Base-by-base conservation (phyloP, 306 rosid species). In the Cercis canadensis region DNA sequence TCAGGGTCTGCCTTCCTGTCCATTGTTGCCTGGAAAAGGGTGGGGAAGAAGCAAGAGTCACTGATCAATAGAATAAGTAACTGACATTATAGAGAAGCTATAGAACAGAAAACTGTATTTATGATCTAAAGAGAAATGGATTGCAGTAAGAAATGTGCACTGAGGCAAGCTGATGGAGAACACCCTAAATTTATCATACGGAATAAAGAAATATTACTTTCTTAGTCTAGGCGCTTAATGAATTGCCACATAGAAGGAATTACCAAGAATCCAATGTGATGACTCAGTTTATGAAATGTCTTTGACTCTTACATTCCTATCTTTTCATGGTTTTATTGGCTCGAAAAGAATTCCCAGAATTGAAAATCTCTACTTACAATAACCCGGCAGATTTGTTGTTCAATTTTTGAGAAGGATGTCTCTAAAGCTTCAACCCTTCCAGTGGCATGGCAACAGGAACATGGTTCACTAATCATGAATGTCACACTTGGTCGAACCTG, bases 401-500 rank as follows among this genome's bases (percentile, higher is more conserved):
- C 99, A 67, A 94, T 94, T 80, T 94, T 94, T 16, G 96, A 91
- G 86, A 89, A 94, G 51, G 92, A 87, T 3, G 99, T 94, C 82
- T 94, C 97, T 60, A 94, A 69, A 65, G 97, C 97, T 89, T 94
- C 99, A 47, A 94, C 95, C 84, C 99, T 89, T 70, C 99, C 99
- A 31, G 97, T 87, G 73, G 89, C 97, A 67, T 94, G 97, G 86
- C 99, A 91, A 74, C 95, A 86, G 54, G 82, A 15, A 75, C 97
- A 94, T 39, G 99, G 97, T 77, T 94, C 99, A 78, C 97, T 91
- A 57, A 94, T 81, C 99, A 89, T 94, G 89, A 90, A 94, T 40
- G 97, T 91, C 75, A 94, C 97, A 45, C 97, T 94, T 24, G 99
- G 99, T 61, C 99, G 92, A 72, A 94, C 97, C 97, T 94, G 96